Base-by-base conservation (phyloP, 345 rosid species). In the Boechera stricta region DNA sequence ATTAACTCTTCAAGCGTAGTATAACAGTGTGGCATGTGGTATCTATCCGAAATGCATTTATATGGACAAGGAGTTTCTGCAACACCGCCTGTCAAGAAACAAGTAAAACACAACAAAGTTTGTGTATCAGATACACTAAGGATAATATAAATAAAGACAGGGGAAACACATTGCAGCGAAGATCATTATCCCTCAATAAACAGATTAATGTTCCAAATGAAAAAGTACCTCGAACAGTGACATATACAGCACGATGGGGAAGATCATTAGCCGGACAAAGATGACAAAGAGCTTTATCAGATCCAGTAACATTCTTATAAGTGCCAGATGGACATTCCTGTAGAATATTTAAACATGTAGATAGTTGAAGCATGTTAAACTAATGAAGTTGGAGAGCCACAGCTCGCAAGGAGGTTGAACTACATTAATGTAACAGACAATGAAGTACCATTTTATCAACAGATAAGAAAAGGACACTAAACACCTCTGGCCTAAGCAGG, bases 311-410 rank as follows among this genome's bases (percentile, higher is more conserved):
- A 81, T 90, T 93, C 81, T 93, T 93, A 59, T 85, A 93, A 48
- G 96, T 93, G 39, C 97, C 98, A 60, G 86, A 61, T n/a, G 98
- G 98, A 77, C 98, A 93, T 86, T 91, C 98, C 98, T 93, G 86
- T 71, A 77, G 51, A 64, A 68, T 58, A 77, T 44, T 45, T 45
- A 61, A 69, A 33, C 47, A 53, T 21, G 32, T 13, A 66, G 32
- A 52, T 51, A 3, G 48, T 57, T 65, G 44, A 51, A 53, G 56
- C 47, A 12, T 58, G 60, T 55, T 62, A 67, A 77, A 45, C 66
- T 53, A 36, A 15, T 15, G 57, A 36, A 31, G 13, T 44, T 55
- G 31, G 52, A 42, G 52, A 12, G 52, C 52, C 36, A 42, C 0
- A 42, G 36, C 67, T 63, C 18, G 12, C 18, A 41, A 18, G 5